phyloP scores from a whole-genome alignment of 345 rosid species.

The Eutrema yunnanense region DNA sequence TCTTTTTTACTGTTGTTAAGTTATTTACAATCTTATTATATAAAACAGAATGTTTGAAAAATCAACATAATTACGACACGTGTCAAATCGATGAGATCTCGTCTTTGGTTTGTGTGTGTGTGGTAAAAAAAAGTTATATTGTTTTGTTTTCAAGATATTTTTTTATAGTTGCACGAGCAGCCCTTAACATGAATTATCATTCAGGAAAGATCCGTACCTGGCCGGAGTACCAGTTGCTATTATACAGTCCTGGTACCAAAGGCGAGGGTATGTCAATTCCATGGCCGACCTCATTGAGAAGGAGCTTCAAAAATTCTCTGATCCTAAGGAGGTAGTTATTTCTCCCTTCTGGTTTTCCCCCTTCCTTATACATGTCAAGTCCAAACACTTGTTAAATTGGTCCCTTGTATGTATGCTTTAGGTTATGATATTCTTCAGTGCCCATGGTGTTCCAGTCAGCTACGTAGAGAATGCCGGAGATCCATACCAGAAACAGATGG shows the following conservation, averaged over 20 bases:
- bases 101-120: too few species aligned
- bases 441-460: conserved; percentile 93
- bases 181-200: conserved; percentile 23
- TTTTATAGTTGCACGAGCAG: neutral
- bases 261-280: conserved; percentile 75
- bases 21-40: too few species aligned
- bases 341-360: neutral
- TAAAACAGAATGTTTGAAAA: too few species aligned
- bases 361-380: neutral
- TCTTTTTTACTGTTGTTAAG: too few species aligned
- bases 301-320: conserved; percentile 62
- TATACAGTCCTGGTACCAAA: conserved; percentile 81
- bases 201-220: conserved; percentile 71
- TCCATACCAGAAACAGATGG: conserved; percentile 95
- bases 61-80: too few species aligned
- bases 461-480: conserved; percentile 86
- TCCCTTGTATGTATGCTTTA: conserved; percentile 25
- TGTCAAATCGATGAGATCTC: too few species aligned
- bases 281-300: conserved; percentile 81
- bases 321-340: conserved; percentile 61
- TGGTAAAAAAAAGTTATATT: too few species aligned
- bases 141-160: neutral
- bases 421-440: conserved; percentile 93
- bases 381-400: neutral
- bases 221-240: conserved; percentile 72